Conservation (phyloP, 805 yeast genomes). For the Sugiyamaella valdiviana region DNA sequence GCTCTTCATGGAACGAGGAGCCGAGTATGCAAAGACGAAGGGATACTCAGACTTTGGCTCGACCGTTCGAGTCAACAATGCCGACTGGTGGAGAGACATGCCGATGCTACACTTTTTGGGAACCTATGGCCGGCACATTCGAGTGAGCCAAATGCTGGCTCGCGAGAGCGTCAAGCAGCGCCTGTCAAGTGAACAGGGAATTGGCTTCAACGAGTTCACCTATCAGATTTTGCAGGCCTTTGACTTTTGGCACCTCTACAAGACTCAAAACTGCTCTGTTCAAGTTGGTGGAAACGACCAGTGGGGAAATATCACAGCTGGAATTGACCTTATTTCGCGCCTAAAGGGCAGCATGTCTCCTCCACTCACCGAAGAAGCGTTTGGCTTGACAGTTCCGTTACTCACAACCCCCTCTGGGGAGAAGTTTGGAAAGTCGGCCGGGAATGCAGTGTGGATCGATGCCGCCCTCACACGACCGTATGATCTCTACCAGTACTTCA, state of each 20-base stretch:
- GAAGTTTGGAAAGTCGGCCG: constrained; percentile 95
- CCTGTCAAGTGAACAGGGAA: constrained; percentile 59
- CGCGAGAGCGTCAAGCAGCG: constrained; percentile 82
- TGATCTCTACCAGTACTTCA: constrained; percentile 78
- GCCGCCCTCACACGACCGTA: constrained; percentile 68
- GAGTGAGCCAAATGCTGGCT: constrained; percentile 81
- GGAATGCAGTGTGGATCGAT: constrained; percentile 89
- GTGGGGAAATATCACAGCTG: constrained; percentile 98
- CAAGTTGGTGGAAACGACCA: constrained; percentile 97
- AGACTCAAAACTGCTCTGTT: constrained; percentile 49
- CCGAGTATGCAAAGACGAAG: constrained; percentile 53
- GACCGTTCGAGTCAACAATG: constrained; percentile 57
- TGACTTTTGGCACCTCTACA: constrained; percentile 80
- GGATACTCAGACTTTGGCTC: constrained; percentile 22
- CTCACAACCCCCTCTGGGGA: constrained; percentile 84
- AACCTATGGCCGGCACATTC: constrained; percentile 65
- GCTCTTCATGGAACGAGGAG: constrained; percentile 55
- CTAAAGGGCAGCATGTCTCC: constrained; percentile 28
- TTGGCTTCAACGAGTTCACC: constrained; percentile 91
- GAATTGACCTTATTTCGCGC: constrained; percentile 76
- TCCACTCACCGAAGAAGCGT: constrained; percentile 27
- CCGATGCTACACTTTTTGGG: constrained; percentile 73
- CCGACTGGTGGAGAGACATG: constrained; percentile 79
- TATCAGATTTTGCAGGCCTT: constrained; percentile 91
- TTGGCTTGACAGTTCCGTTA: constrained; percentile 84